Percentiles rank a stretch among this genome's conserved stretches.
phyloP scores from a whole-genome alignment of 192 early-diverging fungal species.

The Phlyctochytrium bullatum region DNA sequence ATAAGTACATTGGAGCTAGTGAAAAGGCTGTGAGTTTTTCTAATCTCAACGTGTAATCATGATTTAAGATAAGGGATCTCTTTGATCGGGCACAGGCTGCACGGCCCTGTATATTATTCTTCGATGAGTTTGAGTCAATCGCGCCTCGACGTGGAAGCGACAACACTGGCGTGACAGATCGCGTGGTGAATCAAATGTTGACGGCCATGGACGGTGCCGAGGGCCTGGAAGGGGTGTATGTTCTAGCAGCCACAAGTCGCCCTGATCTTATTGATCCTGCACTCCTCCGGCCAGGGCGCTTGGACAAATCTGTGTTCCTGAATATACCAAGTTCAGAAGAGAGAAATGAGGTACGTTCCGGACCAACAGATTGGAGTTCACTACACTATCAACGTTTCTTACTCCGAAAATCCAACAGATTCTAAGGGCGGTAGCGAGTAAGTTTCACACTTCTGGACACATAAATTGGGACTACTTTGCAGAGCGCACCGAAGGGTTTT shows the following conservation, averaged over 20 bases:
- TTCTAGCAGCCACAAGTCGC: constrained; percentile 90
- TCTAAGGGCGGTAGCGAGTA: constrained; percentile 68
- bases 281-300: constrained; percentile 77
- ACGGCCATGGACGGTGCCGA: constrained; percentile 99
- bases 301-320: constrained; percentile 82
- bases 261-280: constrained; percentile 87
- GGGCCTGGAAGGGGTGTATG: constrained; percentile 92
- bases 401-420: constrained; percentile 49
- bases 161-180: constrained; percentile 96
- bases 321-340: constrained; percentile 76
- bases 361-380: not conserved
- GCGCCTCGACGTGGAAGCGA: constrained; percentile 96
- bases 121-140: constrained; percentile 98
- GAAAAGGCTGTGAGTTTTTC: constrained; percentile 74
- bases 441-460: constrained; percentile 59
- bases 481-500: constrained; percentile 65
- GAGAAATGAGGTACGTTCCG: constrained; percentile 56
- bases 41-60: not conserved
- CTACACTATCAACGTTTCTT: no score
- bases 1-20: constrained; percentile 98
- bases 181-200: constrained; percentile 97
- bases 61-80: constrained; percentile 71
- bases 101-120: constrained; percentile 93
- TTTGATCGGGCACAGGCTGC: constrained; percentile 93
- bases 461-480: constrained; percentile 69